Evolutionary conservation across 2,329 filamentous ascomycete species (phyloP).

Genomic region (Stemphylium lycopersici): DNA sequence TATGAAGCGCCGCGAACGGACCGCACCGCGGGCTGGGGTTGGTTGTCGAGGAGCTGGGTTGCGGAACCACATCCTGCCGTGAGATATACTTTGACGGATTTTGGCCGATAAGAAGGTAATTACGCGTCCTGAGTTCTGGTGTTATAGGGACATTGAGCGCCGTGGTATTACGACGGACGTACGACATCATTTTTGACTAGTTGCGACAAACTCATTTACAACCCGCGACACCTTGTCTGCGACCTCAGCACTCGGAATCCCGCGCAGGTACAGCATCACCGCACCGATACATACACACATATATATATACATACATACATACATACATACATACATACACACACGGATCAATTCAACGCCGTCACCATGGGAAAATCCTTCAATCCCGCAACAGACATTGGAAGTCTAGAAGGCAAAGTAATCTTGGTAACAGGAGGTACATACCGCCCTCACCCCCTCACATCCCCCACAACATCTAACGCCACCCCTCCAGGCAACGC

Average conservation of each 20-base stretch:
- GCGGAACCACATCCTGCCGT: no score
- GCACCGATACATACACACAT: slow-evolving; percentile 2
- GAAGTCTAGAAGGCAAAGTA: slow-evolving; percentile 39
- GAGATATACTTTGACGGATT: no score
- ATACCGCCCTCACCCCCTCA: slow-evolving; percentile 8
- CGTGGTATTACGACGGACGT: background rate
- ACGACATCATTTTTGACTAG: background rate
- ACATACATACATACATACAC: background rate
- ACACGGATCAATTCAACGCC: slow-evolving; percentile 4
- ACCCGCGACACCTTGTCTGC: slow-evolving; percentile 9
- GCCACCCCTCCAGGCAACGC: slow-evolving; percentile 47
- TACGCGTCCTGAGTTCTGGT: no score
- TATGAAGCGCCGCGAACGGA: slow-evolving; percentile 1
- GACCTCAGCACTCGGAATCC: background rate
- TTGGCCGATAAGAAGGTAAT: no score
- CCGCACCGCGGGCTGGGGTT: background rate
- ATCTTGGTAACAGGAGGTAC: slow-evolving; percentile 46
- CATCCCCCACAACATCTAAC: slow-evolving; percentile 1
- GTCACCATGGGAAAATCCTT: slow-evolving; percentile 31
- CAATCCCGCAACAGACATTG: slow-evolving; percentile 33
- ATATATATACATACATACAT: no score
- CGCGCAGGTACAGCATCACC: slow-evolving; percentile 16
- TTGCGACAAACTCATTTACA: background rate
- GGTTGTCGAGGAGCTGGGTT: no score
- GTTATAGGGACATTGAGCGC: no score